Conservation (phyloP, 78 protist species). For the Dictyostelium intermedium region DNA sequence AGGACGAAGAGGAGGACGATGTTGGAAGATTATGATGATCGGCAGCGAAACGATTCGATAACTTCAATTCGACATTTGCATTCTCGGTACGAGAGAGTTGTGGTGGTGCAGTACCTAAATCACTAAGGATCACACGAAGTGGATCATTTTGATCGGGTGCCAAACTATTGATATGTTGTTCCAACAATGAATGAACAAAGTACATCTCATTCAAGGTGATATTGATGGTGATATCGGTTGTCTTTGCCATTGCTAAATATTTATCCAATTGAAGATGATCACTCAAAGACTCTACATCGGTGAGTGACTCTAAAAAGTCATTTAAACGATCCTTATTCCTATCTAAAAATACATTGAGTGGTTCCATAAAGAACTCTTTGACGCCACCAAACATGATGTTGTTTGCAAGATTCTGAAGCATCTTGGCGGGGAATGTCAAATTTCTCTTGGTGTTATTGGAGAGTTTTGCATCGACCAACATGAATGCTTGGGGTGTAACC, state of each 20-base stretch:
- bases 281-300: conserved; percentile 77
- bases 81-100: conserved; percentile 79
- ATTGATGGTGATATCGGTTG: conserved; percentile 21
- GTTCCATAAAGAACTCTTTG: conserved; percentile 80
- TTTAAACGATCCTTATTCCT: conserved; percentile 19
- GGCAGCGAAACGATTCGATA: conserved; percentile 33
- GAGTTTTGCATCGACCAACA: conserved; percentile 70
- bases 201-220: conserved; percentile 88
- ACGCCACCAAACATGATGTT: conserved; percentile 71
- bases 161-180: conserved; percentile 38
- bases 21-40: background rate
- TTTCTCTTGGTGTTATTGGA: conserved; percentile 45
- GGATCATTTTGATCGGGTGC: conserved; percentile 50
- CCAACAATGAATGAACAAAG: conserved; percentile 56
- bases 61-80: conserved; percentile 69
- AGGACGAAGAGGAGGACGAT: background rate
- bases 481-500: conserved; percentile 80
- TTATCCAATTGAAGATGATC: conserved; percentile 75
- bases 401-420: conserved; percentile 84
- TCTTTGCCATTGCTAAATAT: conserved; percentile 19
- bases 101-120: conserved; percentile 77
- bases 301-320: conserved; percentile 65
- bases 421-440: conserved; percentile 82
- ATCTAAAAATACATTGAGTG: conserved; percentile 45
- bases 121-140: conserved; percentile 35